Percentiles rank a stretch among this genome's conserved stretches.
These are phyloP conservation scores for Pichia sp. DNA, from an alignment of 1,139 yeast genomes.

Conservation along the genomic window DNA sequence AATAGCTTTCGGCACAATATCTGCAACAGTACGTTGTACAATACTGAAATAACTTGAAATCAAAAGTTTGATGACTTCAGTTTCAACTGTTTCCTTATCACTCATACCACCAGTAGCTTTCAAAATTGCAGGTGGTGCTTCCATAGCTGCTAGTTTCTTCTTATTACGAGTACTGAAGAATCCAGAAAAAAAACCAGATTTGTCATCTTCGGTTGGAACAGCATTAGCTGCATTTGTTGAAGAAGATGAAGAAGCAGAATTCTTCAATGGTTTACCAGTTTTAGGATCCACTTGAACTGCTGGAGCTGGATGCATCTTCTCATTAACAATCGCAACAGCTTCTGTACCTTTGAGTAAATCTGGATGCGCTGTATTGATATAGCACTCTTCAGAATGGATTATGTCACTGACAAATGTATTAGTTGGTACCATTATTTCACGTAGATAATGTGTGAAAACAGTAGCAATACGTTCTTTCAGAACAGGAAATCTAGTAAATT, in stretches of 20 bases:
- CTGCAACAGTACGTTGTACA: conserved; percentile 90
- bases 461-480: conserved; percentile 81
- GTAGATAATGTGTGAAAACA: conserved; percentile 70
- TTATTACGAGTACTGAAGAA: conserved; percentile 89
- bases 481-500: conserved; percentile 82
- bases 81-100: conserved; percentile 93
- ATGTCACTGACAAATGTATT: conserved; percentile 77
- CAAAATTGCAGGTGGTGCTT: conserved; percentile 92
- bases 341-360: conserved; percentile 91
- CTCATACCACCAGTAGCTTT: conserved; percentile 94
- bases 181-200: conserved; percentile 71
- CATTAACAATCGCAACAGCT: conserved; percentile 93
- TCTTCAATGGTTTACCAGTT: conserved; percentile 62
- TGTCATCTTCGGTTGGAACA: conserved; percentile 32
- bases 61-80: conserved; percentile 89
- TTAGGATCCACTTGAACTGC: conserved; percentile 86
- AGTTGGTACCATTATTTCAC: conserved; percentile 78
- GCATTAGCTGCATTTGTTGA: conserved; percentile 20
- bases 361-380: conserved; percentile 96
- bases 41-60: conserved; percentile 86
- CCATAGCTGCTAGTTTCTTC: conserved; percentile 92
- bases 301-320: conserved; percentile 71
- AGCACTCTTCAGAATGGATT: conserved; percentile 80
- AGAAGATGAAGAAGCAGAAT: conserved; percentile 26
- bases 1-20: conserved; percentile 88